These are phyloP conservation scores for Paraphoma sp. DNA, from an alignment of 2,329 filamentous ascomycete genomes.

Conservation along the genomic window DNA sequence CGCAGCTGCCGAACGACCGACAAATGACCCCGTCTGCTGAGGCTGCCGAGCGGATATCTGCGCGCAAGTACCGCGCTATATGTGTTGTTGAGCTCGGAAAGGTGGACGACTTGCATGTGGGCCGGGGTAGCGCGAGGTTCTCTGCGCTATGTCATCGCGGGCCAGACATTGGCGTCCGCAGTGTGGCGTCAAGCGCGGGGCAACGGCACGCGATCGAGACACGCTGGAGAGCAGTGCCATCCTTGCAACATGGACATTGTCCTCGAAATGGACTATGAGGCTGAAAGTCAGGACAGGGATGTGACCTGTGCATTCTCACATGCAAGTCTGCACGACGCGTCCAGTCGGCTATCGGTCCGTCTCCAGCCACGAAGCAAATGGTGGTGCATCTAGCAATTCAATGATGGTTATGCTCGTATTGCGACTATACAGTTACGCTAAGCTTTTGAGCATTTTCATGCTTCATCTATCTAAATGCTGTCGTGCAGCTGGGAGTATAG, in stretches of 20 bases:
- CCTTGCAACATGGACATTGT: background rate
- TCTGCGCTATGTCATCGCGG: conserved; percentile 28
- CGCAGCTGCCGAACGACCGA: conserved; percentile 27
- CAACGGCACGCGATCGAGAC: background rate
- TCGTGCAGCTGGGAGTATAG: conserved; percentile 10
- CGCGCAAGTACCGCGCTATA: conserved; percentile 34
- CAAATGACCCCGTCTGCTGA: conserved; percentile 10
- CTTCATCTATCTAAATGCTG: background rate
- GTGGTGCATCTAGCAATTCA: too few relatives aligned
- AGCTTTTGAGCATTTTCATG: background rate
- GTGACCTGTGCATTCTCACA: background rate
- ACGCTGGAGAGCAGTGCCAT: background rate
- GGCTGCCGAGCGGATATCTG: conserved; percentile 14
- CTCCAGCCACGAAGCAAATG: too few relatives aligned
- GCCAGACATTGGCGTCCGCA: conserved; percentile 20
- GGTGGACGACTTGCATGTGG: conserved; percentile 27
- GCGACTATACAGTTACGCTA: background rate
- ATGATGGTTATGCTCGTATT: background rate
- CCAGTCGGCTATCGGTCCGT: background rate
- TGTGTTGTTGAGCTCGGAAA: conserved; percentile 43
- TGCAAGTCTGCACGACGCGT: background rate
- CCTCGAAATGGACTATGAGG: background rate
- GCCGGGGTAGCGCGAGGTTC: conserved; percentile 17
- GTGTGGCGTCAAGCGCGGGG: conserved; percentile 9
- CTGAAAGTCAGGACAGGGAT: background rate